Conservation (phyloP, 1,139 yeast species). For the Pneumocystis sp. region DNA sequence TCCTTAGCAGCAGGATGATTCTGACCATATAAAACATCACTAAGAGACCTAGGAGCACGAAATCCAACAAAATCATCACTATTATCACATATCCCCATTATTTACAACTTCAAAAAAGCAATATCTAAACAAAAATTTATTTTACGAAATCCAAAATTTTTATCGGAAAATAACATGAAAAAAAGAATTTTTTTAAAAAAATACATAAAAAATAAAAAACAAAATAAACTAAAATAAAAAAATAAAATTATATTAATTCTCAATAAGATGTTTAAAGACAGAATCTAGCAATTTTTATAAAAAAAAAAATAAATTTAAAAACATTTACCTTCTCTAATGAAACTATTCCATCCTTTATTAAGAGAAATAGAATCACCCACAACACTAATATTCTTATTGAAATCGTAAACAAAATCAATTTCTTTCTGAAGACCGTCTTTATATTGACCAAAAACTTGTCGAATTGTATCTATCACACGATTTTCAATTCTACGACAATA, state of each 20-base stretch:
- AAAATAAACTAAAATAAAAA: neutral
- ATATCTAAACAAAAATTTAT: neutral
- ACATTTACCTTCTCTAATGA: conserved; percentile 38
- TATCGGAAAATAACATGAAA: neutral
- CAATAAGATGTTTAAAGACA: neutral
- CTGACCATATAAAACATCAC: conserved; percentile 30
- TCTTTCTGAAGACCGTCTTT: conserved; percentile 55
- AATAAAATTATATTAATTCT: neutral
- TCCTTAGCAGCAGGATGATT: conserved; percentile 56
- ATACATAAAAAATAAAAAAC: neutral
- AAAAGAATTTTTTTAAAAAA: neutral
- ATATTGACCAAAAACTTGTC: conserved; percentile 59
- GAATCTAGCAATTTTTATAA: neutral
- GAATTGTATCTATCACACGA: conserved; percentile 74
- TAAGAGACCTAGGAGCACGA: neutral
- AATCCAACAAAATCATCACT: neutral
- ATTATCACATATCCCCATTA: neutral
- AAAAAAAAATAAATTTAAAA: neutral
- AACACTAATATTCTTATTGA: conserved; percentile 18
- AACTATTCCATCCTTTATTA: conserved; percentile 77
- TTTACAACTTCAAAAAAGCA: neutral
- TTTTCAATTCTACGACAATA: conserved; percentile 83
- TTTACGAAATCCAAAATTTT: neutral
- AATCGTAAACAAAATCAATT: conserved; percentile 49
- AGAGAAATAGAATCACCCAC: conserved; percentile 72